phyloP scores from a whole-genome alignment of 1,284 basidiomycete species.

The Wallemia ichthyophaga region DNA sequence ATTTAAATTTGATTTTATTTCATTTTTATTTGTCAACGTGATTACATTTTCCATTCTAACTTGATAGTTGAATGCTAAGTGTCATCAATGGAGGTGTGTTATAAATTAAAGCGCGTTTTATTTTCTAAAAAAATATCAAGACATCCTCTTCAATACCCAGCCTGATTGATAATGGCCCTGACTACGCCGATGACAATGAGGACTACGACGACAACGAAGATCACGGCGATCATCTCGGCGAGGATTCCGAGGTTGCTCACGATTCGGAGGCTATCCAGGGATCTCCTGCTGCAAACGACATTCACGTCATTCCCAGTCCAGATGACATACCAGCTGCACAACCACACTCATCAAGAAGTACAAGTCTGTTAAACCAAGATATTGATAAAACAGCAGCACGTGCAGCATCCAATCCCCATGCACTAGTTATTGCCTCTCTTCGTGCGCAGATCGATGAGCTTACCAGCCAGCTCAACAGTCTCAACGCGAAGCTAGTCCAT shows the following conservation, averaged over 20 bases:
- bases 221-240: too few species aligned
- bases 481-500: slow-evolving; percentile 70
- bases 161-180: neutral
- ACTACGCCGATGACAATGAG: neutral
- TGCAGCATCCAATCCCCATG: slow-evolving; percentile 21
- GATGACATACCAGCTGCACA: too few species aligned
- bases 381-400: slow-evolving; percentile 1
- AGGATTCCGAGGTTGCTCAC: too few species aligned
- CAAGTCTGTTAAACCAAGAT: slow-evolving; percentile 1
- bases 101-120: too few species aligned
- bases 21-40: neutral
- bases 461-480: slow-evolving; percentile 57
- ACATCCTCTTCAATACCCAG: neutral
- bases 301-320: too few species aligned
- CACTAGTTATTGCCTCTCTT: slow-evolving; percentile 42
- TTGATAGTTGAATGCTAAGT: neutral
- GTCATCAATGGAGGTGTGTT: neutral
- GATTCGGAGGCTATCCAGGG: too few species aligned
- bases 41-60: neutral
- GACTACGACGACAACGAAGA: too few species aligned
- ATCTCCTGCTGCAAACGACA: too few species aligned
- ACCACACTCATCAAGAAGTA: neutral
- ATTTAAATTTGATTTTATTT: neutral
- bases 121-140: too few species aligned
- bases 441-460: slow-evolving; percentile 55